Conservation (phyloP, 345 rosid genomes). For the Aquilaria yunnanensis region DNA sequence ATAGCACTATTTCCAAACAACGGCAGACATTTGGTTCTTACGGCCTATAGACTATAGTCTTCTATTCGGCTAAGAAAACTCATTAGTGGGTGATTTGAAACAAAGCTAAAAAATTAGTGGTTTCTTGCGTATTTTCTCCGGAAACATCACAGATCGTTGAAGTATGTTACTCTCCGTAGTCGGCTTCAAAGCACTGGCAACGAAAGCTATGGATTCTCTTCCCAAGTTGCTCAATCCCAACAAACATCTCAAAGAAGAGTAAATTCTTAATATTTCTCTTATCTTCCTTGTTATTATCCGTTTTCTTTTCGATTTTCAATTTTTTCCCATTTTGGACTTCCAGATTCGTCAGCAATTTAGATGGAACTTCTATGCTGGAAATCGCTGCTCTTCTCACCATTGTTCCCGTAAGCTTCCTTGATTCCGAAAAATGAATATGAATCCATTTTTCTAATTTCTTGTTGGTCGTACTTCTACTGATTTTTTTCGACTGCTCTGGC, state of each 20-base stretch:
- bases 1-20: too few species aligned
- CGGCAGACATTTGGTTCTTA: too few species aligned
- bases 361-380: slow-evolving; percentile 72
- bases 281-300: slow-evolving; percentile 2
- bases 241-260: slow-evolving; percentile 88
- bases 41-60: too few species aligned
- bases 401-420: slow-evolving; percentile 40
- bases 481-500: background rate
- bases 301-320: background rate
- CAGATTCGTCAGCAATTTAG: slow-evolving; percentile 85
- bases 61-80: too few species aligned
- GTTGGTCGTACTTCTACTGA: background rate
- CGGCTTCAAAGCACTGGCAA: too few species aligned
- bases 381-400: slow-evolving; percentile 51
- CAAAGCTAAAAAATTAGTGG: too few species aligned
- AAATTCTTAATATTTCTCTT: background rate
- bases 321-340: slow-evolving; percentile 6
- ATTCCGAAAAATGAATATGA: background rate
- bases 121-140: background rate
- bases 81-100: too few species aligned
- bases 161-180: too few species aligned
- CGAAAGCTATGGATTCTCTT: slow-evolving; percentile 38
- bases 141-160: too few species aligned
- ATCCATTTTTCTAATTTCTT: background rate
- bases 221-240: slow-evolving; percentile 46